Evolutionary conservation across 257 asterid genomes (phyloP).

Genomic region (Buddleja alternifolia): DNA sequence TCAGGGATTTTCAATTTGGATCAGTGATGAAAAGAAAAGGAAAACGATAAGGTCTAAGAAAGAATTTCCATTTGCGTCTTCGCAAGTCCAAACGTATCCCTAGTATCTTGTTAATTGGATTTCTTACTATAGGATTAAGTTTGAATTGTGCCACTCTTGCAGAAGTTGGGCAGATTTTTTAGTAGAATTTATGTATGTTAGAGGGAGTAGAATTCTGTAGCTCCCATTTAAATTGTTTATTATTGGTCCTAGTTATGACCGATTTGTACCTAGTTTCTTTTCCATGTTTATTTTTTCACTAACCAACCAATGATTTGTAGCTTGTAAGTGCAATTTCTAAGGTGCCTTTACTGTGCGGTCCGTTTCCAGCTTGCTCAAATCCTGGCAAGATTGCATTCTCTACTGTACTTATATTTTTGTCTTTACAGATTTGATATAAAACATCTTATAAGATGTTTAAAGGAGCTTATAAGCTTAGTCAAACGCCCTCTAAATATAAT

Average conservation of each 20-base stretch:
- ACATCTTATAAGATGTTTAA: no score
- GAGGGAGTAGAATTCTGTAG: slow-evolving; percentile 33
- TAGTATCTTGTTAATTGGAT: slow-evolving; percentile 12
- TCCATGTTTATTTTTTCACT: slow-evolving; percentile 29
- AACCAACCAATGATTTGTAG: slow-evolving; percentile 35
- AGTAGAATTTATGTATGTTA: slow-evolving; percentile 36
- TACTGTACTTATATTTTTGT: slow-evolving; percentile 22
- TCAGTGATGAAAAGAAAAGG: no score
- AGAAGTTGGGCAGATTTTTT: slow-evolving; percentile 26
- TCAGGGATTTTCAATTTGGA: no score
- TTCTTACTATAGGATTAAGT: slow-evolving; percentile 26
- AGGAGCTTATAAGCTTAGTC: no score
- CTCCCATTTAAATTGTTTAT: slow-evolving; percentile 28
- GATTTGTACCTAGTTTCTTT: slow-evolving; percentile 21
- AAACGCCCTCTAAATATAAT: no score
- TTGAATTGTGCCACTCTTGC: slow-evolving; percentile 29
- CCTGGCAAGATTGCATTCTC: slow-evolving; percentile 28
- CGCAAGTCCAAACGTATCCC: no score
- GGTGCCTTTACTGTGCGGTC: slow-evolving; percentile 40
- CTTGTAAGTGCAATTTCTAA: slow-evolving; percentile 28
- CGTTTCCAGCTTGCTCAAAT: no score
- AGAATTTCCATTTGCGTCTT: no score
- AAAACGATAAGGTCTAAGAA: no score
- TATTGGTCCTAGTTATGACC: slow-evolving; percentile 31
- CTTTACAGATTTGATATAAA: background rate